Evolutionary conservation across 495 filamentous ascomycete genomes (phyloP).

Genomic region (Parmelia sp.): DNA sequence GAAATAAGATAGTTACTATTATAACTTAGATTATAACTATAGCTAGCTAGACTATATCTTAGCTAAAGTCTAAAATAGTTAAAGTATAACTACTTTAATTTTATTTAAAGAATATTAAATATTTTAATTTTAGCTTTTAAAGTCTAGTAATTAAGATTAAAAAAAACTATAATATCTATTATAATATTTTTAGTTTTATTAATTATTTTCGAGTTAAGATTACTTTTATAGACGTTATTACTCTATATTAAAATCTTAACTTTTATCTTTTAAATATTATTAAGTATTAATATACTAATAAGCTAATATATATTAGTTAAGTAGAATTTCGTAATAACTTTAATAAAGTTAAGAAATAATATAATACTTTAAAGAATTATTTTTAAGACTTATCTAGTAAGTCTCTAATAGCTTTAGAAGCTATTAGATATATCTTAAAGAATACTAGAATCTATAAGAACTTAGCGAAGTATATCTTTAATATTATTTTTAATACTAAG

Average conservation of each 20-base stretch:
- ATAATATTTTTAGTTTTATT: not conserved
- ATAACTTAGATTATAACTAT: too few species aligned
- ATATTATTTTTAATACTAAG: not conserved
- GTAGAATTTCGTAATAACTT: not conserved
- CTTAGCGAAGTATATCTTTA: not conserved
- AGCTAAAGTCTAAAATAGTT: too few species aligned
- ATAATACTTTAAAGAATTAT: not conserved
- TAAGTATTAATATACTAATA: not conserved
- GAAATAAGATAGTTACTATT: too few species aligned
- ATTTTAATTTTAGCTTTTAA: too few species aligned
- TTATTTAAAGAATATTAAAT: too few species aligned
- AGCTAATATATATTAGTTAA: not conserved
- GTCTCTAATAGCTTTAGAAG: not conserved
- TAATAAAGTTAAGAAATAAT: not conserved
- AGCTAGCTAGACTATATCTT: too few species aligned
- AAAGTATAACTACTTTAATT: too few species aligned
- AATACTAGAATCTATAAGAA: not conserved
- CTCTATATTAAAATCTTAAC: not conserved
- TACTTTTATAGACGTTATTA: not conserved
- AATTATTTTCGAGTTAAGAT: not conserved
- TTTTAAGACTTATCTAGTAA: not conserved
- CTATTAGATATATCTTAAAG: not conserved
- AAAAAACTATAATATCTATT: not conserved
- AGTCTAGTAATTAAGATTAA: not conserved
- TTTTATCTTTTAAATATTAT: not conserved